Percentiles rank a stretch among this genome's conserved stretches.
phyloP scores from a whole-genome alignment of 1,139 yeast species.

The Arxiozyma slooffiae region DNA sequence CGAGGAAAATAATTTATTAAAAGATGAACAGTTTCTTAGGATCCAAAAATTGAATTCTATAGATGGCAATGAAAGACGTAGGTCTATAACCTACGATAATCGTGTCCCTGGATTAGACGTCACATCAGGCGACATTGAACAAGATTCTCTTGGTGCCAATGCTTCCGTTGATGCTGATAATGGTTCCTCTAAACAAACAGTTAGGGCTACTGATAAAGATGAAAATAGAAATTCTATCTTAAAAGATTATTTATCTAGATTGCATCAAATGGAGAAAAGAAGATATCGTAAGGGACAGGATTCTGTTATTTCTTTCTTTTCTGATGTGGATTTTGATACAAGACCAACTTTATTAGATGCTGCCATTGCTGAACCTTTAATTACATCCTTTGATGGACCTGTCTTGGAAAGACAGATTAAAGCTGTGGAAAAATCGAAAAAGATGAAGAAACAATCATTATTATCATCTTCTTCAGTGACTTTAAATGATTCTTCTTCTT shows the following conservation, averaged over 20 bases:
- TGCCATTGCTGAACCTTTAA: slow-evolving; percentile 7
- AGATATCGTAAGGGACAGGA: slow-evolving; percentile 8
- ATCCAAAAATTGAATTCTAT: slow-evolving; percentile 20
- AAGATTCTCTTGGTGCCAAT: not conserved
- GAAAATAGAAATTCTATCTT: slow-evolving; percentile 10
- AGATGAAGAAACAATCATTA: not conserved
- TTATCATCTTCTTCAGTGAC: not conserved
- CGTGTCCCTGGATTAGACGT: slow-evolving; percentile 3
- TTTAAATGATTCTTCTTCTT: not conserved
- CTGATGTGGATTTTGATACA: slow-evolving; percentile 15
- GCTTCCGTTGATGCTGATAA: not conserved
- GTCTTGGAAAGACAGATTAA: slow-evolving; percentile 9
- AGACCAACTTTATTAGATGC: slow-evolving; percentile 9
- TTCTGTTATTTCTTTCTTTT: slow-evolving; percentile 11
- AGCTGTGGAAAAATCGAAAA: slow-evolving; percentile 7
- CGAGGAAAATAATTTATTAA: slow-evolving; percentile 11
- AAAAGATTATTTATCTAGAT: slow-evolving; percentile 8
- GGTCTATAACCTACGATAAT: slow-evolving; percentile 11
- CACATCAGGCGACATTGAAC: not conserved
- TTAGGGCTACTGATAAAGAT: slow-evolving; percentile 9
- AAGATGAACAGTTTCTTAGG: slow-evolving; percentile 20
- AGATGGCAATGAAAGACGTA: slow-evolving; percentile 21
- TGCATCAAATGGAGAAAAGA: slow-evolving; percentile 8
- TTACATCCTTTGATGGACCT: slow-evolving; percentile 10
- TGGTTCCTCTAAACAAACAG: not conserved